Evolutionary conservation across 2,329 filamentous ascomycete genomes (phyloP), one percentile per base, ranked within the genome.

Genomic region (Cryphonectria parasitica): DNA sequence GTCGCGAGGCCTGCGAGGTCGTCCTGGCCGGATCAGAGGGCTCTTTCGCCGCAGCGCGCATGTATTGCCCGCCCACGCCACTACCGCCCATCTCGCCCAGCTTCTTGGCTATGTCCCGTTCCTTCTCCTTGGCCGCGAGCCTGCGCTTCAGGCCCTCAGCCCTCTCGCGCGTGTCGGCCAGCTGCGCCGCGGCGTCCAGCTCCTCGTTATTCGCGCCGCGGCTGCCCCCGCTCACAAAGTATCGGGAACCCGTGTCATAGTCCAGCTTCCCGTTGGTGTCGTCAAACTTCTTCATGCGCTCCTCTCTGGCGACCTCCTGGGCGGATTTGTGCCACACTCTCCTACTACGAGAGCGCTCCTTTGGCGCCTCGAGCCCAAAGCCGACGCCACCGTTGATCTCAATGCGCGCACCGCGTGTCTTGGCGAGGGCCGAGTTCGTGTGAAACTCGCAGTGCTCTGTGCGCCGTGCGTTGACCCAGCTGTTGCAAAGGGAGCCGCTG

Each of bases 391-490:
- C 84, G 77, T 95, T 97, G 72, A 98, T 86, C 77, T 97, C 94
- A 84, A 95, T 90, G 49, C 95, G 87, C 0, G 86, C 84, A 15
- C 88, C 84, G 41, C 85, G 83, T 68, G 77, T 89, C 77, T 93
- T 95, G 68, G 90, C 88, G 3, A 98, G 83, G 36, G 93, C 91
- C 36, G 93, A 84, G 75, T 97, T 94, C 74, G 97, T 89, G 80
- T 99, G 96, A 75, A 92, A 99, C 74, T 97, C 94, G 82, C 96
- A 99, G 78, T 92, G 93, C 75, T 97, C 91, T 0, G 95, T 97
- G 76, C 94, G 93, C 67, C 94, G 90, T 74, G 88, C 89, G 79
- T 99, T 95, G 71, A 99, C 86, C 96, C 96, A 99, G 39, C 88
- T 83, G 45, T 88, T 89, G 80, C 96, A 99, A 63, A 87, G 83